Conservation (phyloP, 2,329 filamentous ascomycete genomes). For the Clathrospora elynae region DNA sequence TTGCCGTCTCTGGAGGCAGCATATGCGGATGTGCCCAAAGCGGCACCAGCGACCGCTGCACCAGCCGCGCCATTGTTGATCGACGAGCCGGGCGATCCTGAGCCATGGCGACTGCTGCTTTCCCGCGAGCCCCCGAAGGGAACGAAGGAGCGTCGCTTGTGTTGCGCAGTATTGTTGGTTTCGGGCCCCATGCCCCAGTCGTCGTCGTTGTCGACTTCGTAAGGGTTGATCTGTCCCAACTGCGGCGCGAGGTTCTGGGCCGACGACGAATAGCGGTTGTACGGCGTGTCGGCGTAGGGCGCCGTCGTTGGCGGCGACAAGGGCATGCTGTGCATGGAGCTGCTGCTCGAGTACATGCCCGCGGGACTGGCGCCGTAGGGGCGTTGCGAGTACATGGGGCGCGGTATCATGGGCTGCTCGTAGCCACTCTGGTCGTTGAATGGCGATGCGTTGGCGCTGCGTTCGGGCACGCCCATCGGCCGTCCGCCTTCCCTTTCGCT, state of each 20-base stretch:
- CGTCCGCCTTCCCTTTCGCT: slow-evolving; percentile 62
- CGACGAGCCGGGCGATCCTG: slow-evolving; percentile 53
- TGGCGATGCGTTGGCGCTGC: slow-evolving; percentile 31
- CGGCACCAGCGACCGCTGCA: slow-evolving; percentile 49
- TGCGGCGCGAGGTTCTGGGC: slow-evolving; percentile 39
- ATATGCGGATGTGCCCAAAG: slow-evolving; percentile 40
- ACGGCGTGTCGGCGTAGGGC: slow-evolving; percentile 68
- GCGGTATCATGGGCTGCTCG: slow-evolving; percentile 27
- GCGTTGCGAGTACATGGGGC: slow-evolving; percentile 31
- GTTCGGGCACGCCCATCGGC: slow-evolving; percentile 30
- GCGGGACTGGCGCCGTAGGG: slow-evolving; percentile 32
- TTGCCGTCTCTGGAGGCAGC: slow-evolving; percentile 41
- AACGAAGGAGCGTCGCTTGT: slow-evolving; percentile 64
- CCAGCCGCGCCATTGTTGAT: slow-evolving; percentile 44
- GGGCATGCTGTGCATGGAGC: slow-evolving; percentile 58
- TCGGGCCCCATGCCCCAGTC: slow-evolving; percentile 73
- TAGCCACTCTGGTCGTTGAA: slow-evolving; percentile 35
- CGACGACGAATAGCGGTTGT: slow-evolving; percentile 61
- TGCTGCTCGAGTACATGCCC: slow-evolving; percentile 42
- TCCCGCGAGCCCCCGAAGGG: slow-evolving; percentile 55
- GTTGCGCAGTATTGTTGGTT: slow-evolving; percentile 49
- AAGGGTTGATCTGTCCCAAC: slow-evolving; percentile 68
- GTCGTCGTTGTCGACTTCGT: slow-evolving; percentile 82
- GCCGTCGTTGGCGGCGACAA: slow-evolving; percentile 31
- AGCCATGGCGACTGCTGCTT: slow-evolving; percentile 47